Evolutionary conservation across 2,329 filamentous ascomycete genomes (phyloP).

Genomic region (Dactylellina parvicollis): DNA sequence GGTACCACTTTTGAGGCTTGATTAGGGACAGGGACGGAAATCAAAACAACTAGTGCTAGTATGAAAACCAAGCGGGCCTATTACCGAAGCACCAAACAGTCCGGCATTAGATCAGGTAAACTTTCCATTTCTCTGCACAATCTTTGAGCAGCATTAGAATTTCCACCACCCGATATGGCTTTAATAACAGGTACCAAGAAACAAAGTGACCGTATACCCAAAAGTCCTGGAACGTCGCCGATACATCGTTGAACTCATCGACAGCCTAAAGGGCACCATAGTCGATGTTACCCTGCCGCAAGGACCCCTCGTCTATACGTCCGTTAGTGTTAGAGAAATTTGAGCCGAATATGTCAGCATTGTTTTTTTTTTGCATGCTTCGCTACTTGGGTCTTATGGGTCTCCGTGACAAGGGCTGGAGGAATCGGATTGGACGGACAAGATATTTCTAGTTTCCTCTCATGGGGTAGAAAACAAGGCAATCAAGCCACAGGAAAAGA

Average conservation of each 20-base stretch:
- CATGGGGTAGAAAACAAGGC: slow-evolving; percentile 47
- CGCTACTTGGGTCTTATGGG: slow-evolving; percentile 35
- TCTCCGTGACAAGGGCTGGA: slow-evolving; percentile 37
- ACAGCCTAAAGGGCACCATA: slow-evolving; percentile 2
- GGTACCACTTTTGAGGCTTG: background rate
- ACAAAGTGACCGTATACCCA: slow-evolving; percentile 12
- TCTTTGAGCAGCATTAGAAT: background rate
- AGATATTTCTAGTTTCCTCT: slow-evolving; percentile 22
- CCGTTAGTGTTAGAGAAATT: slow-evolving; percentile 34
- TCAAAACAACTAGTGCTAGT: background rate
- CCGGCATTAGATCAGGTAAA: slow-evolving; percentile 1
- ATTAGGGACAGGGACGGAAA: background rate
- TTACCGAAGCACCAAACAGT: background rate
- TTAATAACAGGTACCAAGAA: background rate
- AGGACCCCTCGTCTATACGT: slow-evolving; percentile 21
- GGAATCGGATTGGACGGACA: slow-evolving; percentile 36
- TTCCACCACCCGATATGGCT: background rate
- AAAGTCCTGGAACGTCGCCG: slow-evolving; percentile 3
- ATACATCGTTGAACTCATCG: slow-evolving; percentile 11
- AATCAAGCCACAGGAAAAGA: slow-evolving; percentile 52
- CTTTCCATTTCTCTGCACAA: background rate
- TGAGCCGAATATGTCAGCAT: slow-evolving; percentile 37
- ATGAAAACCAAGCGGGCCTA: slow-evolving; percentile 3
- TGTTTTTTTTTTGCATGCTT: slow-evolving; percentile 24
- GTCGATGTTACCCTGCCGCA: slow-evolving; percentile 25